phyloP scores from a whole-genome alignment of 306 rosid genomes.

The Coriaria nepalensis region DNA sequence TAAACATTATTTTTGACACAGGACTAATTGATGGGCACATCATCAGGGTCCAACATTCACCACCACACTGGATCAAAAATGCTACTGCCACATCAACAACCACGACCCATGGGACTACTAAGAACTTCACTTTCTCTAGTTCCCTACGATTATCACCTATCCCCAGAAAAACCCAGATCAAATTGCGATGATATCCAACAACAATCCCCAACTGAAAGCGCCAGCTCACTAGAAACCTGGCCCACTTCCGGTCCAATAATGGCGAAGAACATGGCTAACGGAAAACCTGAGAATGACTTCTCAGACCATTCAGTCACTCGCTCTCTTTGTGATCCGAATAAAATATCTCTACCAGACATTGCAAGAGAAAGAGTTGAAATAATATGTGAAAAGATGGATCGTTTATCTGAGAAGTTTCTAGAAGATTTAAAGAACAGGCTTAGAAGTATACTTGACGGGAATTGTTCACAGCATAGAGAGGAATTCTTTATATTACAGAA shows the following conservation, averaged over 20 bases:
- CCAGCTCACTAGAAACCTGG: conserved; percentile 88
- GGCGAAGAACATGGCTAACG: conserved; percentile 66
- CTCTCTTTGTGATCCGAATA: conserved; percentile 63
- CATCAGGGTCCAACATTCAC: conserved; percentile 43
- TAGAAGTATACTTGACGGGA: conserved; percentile 75
- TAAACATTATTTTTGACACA: conserved; percentile 1
- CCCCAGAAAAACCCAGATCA: conserved; percentile 74
- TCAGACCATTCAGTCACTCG: conserved; percentile 68
- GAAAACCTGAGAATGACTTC: conserved; percentile 50
- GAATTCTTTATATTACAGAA: conserved; percentile 77
- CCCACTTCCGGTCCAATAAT: conserved; percentile 51
- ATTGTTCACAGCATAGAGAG: conserved; percentile 67
- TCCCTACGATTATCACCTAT: conserved; percentile 52
- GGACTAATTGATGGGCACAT: conserved; percentile 33
- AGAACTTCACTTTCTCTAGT: conserved; percentile 73
- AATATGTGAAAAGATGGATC: conserved; percentile 69
- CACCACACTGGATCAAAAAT: conserved; percentile 32
- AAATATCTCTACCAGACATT: conserved; percentile 66
- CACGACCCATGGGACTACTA: conserved; percentile 44
- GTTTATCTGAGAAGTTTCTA: conserved; percentile 57
- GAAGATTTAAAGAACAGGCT: conserved; percentile 73
- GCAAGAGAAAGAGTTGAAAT: conserved; percentile 80
- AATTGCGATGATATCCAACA: conserved; percentile 57
- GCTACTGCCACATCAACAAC: conserved; percentile 81
- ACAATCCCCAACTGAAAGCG: conserved; percentile 93